Conservation (phyloP, 768 basidiomycete species). For the Tremella yokohamensis region DNA sequence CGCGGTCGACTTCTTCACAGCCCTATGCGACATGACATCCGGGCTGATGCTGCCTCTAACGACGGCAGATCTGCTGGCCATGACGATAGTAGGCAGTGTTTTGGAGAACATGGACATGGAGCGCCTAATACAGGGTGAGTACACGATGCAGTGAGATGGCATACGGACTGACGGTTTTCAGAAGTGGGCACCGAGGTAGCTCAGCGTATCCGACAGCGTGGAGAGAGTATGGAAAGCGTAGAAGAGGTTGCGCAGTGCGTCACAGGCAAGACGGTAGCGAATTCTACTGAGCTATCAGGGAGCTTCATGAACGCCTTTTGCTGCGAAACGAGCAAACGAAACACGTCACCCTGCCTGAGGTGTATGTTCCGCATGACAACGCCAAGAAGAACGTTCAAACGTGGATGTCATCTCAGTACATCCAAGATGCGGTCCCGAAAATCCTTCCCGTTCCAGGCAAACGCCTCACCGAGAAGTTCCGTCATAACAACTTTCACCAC, state of each 20-base stretch:
- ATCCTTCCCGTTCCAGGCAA: constrained; percentile 86
- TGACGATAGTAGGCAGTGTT: constrained; percentile 91
- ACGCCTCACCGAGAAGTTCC: constrained; percentile 94
- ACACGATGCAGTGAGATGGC: neutral
- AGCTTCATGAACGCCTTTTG: constrained; percentile 84
- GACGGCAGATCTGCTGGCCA: constrained; percentile 87
- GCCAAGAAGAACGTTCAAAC: constrained; percentile 83
- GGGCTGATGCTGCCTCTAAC: constrained; percentile 94
- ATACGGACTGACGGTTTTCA: constrained; percentile 5
- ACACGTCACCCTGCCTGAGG: constrained; percentile 91
- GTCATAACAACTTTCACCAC: constrained; percentile 57
- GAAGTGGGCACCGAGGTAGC: constrained; percentile 94
- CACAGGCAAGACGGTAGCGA: neutral
- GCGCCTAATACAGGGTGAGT: constrained; percentile 66
- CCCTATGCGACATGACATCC: constrained; percentile 85
- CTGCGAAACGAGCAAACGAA: constrained; percentile 95
- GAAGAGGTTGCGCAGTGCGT: constrained; percentile 79
- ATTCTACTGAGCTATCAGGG: constrained; percentile 50
- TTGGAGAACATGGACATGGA: constrained; percentile 99
- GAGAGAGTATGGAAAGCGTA: constrained; percentile 85
- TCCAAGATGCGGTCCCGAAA: constrained; percentile 69
- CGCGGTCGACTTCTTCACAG: constrained; percentile 77
- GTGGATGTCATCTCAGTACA: constrained; percentile 68
- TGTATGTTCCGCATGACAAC: constrained; percentile 87
- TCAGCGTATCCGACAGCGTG: constrained; percentile 66